Base-by-base conservation (phyloP, 2,329 filamentous ascomycete species). In the Alternaria novae-zelandiae region DNA sequence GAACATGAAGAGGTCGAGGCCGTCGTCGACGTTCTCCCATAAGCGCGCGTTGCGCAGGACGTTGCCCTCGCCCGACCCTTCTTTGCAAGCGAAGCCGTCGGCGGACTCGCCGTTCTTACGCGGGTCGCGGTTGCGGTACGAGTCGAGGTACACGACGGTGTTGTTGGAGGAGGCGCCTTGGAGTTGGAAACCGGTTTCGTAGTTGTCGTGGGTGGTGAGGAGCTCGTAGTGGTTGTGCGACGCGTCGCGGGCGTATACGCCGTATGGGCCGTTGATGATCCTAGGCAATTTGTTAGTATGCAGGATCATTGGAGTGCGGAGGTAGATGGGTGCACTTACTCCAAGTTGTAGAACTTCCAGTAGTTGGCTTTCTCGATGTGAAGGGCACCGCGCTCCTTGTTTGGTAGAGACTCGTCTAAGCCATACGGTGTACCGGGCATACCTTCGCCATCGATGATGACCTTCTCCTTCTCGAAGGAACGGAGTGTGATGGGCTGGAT, bases 81-180 rank as follows among this genome's bases (percentile, higher is more conserved):
- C 80, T 68, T 86, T 86, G 69, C 79, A 82, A 1, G 80, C 83
- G 46, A 85, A 84, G 1, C 84, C 84, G 57, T 86, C 83, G 15
- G 84, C 84, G 45, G 80, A 83, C 70, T 86, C 83, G 9, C 84
- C 83, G 53, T 86, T 85, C 76, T 85, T 86, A 51, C 83, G 80
- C 3, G 83, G 84, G 41, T 74, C 69, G n/a, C 71, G 63, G 63
- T 72, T 73, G 36, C 59, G 61, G 55, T 73, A 73, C 0, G 69
- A 70, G 63, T 74, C 70, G 20, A 74, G 63, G 49, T 74, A 70
- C 11, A 69, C 41, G 9, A 74, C 67, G 6, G 63, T 67, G 47
- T 73, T 74, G 62, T 74, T 74, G 5, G 66, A 63, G 2, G 67
- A 69, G 10, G 70, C 68, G 1, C 79, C 78, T 58, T 80, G 72